Base-by-base conservation (phyloP, 1,139 yeast species). In the Taiozyma sp. region DNA sequence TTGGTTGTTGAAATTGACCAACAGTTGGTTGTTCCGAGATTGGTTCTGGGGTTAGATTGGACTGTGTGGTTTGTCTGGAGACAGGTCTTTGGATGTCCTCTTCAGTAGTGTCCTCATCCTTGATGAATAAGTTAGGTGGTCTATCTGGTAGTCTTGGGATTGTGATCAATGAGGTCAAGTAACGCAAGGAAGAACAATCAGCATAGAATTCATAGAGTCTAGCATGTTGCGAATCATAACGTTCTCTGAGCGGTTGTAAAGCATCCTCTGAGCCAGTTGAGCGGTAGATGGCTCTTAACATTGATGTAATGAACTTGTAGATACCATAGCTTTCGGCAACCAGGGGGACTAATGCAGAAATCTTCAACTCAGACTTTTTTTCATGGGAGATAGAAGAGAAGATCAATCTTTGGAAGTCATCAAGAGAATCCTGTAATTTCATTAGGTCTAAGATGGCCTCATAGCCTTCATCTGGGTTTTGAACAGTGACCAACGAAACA, bases 381-480 rank as follows among this genome's bases (percentile, higher is more conserved):
- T 87, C 79, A 54, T 79, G 83, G 52, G 82, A 78, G 51, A 91
- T 76, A 5, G 89, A 79, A 0, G 96, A 84, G 66, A 93, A 87
- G 27, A 92, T 80, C 49, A 88, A 72, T 57, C 87, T 81, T 60
- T 88, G 93, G 56, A 89, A 81, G 57, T 86, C 87, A 65, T 89
- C 95, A 56, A 92, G 81, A 46, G 83, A 78, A 64, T 92, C 97
- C 68, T 91, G 97, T 52, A 92, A 74, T 51, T 83, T 83, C 91
- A 91, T 86, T 62, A 93, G 74, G 65, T 90, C 97, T 57, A 90
- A 70, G 57, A 92, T 82, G 1, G 96, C 84, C 64, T 92, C 97
- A 65, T 88, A 93, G 8, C 98, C 98, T 70, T 91, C 97, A 65
- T 93, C 92, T 3, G 97, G 97, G 65, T 93, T 97, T 63, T 89